Percentiles rank a stretch among this genome's conserved stretches.
phyloP scores from a whole-genome alignment of 768 basidiomycete genomes.

The Rhodotorula graminis region DNA sequence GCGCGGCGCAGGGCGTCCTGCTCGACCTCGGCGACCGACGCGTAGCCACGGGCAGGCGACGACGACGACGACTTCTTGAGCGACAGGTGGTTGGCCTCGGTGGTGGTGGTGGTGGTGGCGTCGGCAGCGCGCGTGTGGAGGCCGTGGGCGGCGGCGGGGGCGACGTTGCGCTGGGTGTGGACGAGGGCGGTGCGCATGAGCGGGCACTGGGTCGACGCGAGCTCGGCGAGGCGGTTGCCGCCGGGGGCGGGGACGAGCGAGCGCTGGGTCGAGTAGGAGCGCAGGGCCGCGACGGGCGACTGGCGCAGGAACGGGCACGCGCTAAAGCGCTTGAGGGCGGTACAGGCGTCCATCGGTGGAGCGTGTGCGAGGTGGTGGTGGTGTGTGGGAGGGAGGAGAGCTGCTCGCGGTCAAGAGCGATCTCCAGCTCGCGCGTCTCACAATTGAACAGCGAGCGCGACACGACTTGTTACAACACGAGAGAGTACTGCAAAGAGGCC shows the following conservation, averaged over 20 bases:
- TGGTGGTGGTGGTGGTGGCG: neutral
- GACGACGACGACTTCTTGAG: neutral
- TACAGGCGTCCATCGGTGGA: neutral
- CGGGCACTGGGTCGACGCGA: constrained; percentile 31
- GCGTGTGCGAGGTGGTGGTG: neutral
- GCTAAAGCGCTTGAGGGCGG: constrained; percentile 27
- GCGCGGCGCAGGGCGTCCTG: constrained; percentile 22
- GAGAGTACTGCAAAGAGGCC: neutral
- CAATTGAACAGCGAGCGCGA: neutral
- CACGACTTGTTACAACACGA: neutral
- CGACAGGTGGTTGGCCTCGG: neutral
- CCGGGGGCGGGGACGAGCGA: neutral
- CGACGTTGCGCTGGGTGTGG: constrained; percentile 1
- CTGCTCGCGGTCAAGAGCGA: too few relatives aligned
- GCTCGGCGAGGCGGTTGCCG: constrained; percentile 20
- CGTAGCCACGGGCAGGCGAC: constrained; percentile 14
- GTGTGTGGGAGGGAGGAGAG: too few relatives aligned
- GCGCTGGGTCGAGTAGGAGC: constrained; percentile 14
- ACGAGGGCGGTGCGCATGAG: constrained; percentile 27
- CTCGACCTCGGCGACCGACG: constrained; percentile 28
- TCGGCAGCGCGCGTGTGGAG: neutral
- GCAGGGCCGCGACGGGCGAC: constrained; percentile 17
- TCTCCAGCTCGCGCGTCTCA: neutral
- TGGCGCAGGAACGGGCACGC: constrained; percentile 39
- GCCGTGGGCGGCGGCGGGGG: too few relatives aligned